Conservation (phyloP, 2,329 filamentous ascomycete species). For the Pseudocercospora eumusae region DNA sequence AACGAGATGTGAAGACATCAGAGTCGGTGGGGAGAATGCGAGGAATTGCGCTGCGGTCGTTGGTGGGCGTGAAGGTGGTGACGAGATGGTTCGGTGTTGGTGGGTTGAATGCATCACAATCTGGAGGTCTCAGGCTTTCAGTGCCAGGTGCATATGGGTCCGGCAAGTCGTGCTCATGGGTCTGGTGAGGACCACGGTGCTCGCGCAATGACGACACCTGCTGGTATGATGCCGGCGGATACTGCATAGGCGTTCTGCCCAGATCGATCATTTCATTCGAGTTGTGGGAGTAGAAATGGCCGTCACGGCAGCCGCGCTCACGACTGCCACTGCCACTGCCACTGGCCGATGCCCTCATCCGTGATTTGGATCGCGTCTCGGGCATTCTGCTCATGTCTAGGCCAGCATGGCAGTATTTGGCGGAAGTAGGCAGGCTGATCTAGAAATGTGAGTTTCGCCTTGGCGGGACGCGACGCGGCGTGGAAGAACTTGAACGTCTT, state of each 20-base stretch:
- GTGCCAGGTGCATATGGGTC: neutral
- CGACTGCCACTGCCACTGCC: neutral
- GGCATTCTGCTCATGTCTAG: neutral
- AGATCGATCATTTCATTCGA: slow-evolving; percentile 8
- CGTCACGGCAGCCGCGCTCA: neutral
- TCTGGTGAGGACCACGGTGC: neutral
- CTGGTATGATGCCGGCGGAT: slow-evolving; percentile 6
- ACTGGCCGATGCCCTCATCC: neutral
- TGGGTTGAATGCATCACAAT: neutral
- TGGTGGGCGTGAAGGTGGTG: slow-evolving; percentile 14
- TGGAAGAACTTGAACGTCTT: neutral
- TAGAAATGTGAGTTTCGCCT: neutral
- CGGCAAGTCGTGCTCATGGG: neutral
- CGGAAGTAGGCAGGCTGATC: neutral
- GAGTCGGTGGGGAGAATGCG: slow-evolving; percentile 14
- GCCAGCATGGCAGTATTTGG: neutral
- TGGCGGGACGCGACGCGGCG: neutral
- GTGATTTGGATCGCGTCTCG: neutral
- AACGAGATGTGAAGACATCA: slow-evolving; percentile 13
- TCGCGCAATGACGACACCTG: slow-evolving; percentile 17
- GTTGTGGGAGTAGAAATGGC: neutral
- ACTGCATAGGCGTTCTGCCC: slow-evolving; percentile 14
- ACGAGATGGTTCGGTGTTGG: neutral
- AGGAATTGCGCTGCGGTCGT: neutral
- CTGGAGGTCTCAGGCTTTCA: neutral